Evolutionary conservation across 495 filamentous ascomycete species (phyloP).

Genomic region (Penicillium roqueforti): DNA sequence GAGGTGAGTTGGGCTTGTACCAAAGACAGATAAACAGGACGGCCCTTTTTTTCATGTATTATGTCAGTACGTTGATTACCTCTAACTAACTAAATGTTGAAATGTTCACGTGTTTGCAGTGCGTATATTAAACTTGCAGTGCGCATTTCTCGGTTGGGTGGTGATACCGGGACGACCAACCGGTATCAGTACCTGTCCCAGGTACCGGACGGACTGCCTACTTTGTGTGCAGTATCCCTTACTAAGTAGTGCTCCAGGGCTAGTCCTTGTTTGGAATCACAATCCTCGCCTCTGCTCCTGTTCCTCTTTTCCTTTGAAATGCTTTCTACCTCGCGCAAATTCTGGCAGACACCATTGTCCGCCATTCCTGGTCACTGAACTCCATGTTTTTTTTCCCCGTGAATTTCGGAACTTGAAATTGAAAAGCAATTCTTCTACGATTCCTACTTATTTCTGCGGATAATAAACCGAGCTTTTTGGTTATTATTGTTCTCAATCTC

Average conservation of each 20-base stretch:
- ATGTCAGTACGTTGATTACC: too few species aligned
- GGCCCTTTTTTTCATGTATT: too few species aligned
- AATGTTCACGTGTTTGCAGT: too few species aligned
- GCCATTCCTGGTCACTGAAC: conserved; percentile 4
- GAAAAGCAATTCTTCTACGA: conserved; percentile 3
- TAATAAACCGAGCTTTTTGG: neutral
- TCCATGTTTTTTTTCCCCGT: neutral
- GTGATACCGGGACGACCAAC: too few species aligned
- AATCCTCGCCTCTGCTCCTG: conserved; percentile 4
- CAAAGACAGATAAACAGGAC: too few species aligned
- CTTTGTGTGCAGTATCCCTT: neutral
- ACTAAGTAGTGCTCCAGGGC: neutral
- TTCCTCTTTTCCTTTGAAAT: conserved; percentile 1
- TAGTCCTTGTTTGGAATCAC: conserved; percentile 1
- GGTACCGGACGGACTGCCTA: too few species aligned
- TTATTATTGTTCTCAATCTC: conserved; percentile 3
- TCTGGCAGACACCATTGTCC: conserved; percentile 5
- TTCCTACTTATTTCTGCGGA: neutral
- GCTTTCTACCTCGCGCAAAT: conserved; percentile 8
- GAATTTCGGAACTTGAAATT: conserved; percentile 2
- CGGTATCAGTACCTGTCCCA: too few species aligned
- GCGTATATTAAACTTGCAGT: too few species aligned
- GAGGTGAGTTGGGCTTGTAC: too few species aligned
- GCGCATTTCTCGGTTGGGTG: too few species aligned
- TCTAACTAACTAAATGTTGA: too few species aligned